These are phyloP conservation scores for Phialophora verrucosa DNA, from an alignment of 2,329 filamentous ascomycete genomes.

Conservation along the genomic window DNA sequence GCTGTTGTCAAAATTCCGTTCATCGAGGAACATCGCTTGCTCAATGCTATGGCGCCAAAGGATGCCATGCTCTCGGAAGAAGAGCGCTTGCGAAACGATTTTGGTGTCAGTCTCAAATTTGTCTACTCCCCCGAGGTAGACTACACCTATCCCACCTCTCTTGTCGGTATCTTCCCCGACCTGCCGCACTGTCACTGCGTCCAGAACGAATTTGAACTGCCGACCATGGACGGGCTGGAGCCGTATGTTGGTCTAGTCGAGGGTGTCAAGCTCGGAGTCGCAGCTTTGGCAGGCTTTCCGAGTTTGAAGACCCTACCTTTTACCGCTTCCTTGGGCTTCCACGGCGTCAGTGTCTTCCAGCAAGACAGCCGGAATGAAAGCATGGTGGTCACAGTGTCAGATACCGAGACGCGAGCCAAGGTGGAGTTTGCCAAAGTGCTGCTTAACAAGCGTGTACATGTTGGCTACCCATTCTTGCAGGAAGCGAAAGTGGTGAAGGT, in stretches of 20 bases:
- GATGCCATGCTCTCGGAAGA: conserved; percentile 77
- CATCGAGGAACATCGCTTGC: conserved; percentile 86
- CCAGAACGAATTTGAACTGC: conserved; percentile 95
- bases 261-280: conserved; percentile 78
- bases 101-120: conserved; percentile 92
- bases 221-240: conserved; percentile 86
- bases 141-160: conserved; percentile 84
- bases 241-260: conserved; percentile 82
- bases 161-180: conserved; percentile 89
- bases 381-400: conserved; percentile 84
- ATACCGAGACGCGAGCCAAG: conserved; percentile 73
- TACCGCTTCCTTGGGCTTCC: conserved; percentile 79
- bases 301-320: conserved; percentile 86
- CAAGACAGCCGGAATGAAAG: conserved; percentile 96
- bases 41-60: conserved; percentile 83
- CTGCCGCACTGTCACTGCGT: conserved; percentile 85
- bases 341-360: conserved; percentile 93
- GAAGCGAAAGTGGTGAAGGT: conserved; percentile 89
- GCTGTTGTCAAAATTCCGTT: conserved; percentile 99
- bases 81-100: conserved; percentile 83
- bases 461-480: conserved; percentile 93
- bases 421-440: conserved; percentile 75
- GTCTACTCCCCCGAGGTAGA: conserved; percentile 78
- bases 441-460: conserved; percentile 83
- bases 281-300: conserved; percentile 92